A percentile compares a stretch with the other conserved stretches of the same genome.
These are phyloP conservation scores for Myxozyma lipomycoides DNA, from an alignment of 805 yeast genomes.

Conservation along the genomic window DNA sequence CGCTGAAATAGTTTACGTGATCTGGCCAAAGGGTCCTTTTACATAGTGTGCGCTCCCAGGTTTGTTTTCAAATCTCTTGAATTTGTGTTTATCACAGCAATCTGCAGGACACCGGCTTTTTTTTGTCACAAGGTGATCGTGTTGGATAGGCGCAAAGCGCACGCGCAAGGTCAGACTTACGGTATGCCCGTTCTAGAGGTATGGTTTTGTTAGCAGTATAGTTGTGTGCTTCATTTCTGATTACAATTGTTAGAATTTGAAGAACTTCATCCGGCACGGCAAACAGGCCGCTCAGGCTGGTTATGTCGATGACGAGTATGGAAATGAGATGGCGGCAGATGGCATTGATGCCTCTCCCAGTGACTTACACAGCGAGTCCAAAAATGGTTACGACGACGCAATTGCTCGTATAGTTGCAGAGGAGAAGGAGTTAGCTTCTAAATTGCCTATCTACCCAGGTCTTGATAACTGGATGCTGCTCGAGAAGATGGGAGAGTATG, in stretches of 20 bases:
- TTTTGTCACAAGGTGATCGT: too few relatives aligned
- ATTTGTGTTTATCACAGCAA: too few relatives aligned
- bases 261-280: constrained; percentile 61
- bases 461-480: constrained; percentile 38
- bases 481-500: constrained; percentile 45
- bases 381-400: constrained; percentile 38
- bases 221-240: too few relatives aligned
- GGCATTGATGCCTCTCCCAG: constrained; percentile 5
- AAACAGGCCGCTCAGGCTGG: constrained; percentile 46
- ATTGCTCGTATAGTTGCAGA: constrained; percentile 42
- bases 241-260: too few relatives aligned
- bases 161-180: too few relatives aligned
- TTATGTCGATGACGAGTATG: constrained; percentile 5
- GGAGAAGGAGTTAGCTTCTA: constrained; percentile 35
- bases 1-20: too few relatives aligned
- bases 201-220: too few relatives aligned
- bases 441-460: constrained; percentile 41
- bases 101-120: too few relatives aligned
- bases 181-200: constrained; percentile 30
- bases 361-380: constrained; percentile 22
- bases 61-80: too few relatives aligned
- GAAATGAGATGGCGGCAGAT: constrained; percentile 2
- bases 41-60: too few relatives aligned
- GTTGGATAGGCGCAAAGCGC: too few relatives aligned
- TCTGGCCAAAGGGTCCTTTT: too few relatives aligned